These are phyloP conservation scores for Spencermartinsiella ligniputridi DNA, from an alignment of 1,139 yeast species.

Conservation along the genomic window DNA sequence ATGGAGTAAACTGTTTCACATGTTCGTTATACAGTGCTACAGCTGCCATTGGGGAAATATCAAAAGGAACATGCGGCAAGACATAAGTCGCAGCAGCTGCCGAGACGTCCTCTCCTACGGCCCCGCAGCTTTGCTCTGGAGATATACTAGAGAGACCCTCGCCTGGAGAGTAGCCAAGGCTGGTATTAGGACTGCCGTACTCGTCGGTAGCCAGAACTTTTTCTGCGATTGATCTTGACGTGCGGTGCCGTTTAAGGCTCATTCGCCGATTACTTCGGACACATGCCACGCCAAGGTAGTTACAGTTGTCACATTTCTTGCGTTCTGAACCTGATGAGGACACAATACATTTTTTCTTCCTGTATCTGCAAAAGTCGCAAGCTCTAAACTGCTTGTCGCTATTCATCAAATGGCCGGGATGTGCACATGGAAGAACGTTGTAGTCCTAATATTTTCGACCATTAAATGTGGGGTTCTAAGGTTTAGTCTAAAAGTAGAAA, in stretches of 20 bases:
- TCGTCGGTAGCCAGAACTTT: conserved; percentile 3
- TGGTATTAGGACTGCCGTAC: neutral
- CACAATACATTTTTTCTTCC: conserved; percentile 13
- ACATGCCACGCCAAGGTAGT: conserved; percentile 10
- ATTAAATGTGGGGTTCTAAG: neutral
- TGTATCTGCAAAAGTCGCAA: conserved; percentile 14
- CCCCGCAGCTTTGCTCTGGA: neutral
- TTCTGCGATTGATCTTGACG: conserved; percentile 8
- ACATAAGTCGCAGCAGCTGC: neutral
- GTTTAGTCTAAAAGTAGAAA: too few relatives aligned
- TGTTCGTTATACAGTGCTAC: neutral
- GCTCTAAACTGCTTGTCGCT: conserved; percentile 8
- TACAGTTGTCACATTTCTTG: conserved; percentile 11
- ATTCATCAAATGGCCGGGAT: neutral
- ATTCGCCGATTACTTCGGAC: conserved; percentile 6
- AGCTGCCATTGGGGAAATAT: neutral
- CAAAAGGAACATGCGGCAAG: neutral
- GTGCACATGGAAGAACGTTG: too few relatives aligned
- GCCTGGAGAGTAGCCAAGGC: neutral
- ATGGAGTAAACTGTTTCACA: conserved; percentile 4
- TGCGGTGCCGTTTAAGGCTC: conserved; percentile 10
- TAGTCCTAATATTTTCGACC: too few relatives aligned
- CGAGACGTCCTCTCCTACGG: neutral
- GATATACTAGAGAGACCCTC: neutral
- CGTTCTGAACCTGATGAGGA: neutral